These are phyloP conservation scores for Melaleuca alternifolia DNA, from an alignment of 345 rosid species.

Conservation along the genomic window DNA sequence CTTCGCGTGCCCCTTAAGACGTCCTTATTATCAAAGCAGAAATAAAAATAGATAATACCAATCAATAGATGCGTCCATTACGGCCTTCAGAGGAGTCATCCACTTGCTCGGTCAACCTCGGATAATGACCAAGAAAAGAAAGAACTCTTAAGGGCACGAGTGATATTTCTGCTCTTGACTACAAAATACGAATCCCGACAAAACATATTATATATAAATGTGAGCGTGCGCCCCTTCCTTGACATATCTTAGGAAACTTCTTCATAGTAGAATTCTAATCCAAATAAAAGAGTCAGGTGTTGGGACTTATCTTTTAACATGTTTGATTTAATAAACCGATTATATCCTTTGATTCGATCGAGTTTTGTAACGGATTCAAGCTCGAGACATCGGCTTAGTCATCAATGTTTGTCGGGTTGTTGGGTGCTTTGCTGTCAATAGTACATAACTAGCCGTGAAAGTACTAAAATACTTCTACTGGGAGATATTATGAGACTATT, in stretches of 20 bases:
- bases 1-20: neutral
- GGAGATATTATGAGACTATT: too few relatives aligned
- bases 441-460: too few relatives aligned
- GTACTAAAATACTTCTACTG: too few relatives aligned
- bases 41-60: neutral
- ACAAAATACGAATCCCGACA: neutral
- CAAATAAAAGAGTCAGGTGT: neutral
- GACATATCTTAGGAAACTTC: neutral
- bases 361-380: neutral
- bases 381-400: neutral
- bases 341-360: neutral
- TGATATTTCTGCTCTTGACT: too few relatives aligned
- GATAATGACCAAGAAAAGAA: neutral
- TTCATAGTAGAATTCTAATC: neutral
- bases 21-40: neutral
- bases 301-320: neutral
- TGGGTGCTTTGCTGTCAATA: too few relatives aligned
- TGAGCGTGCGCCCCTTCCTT: neutral
- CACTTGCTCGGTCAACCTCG: neutral
- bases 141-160: too few relatives aligned
- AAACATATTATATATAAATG: neutral
- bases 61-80: neutral
- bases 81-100: neutral
- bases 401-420: too few relatives aligned
- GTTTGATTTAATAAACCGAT: neutral